These are phyloP conservation scores for Pythium grandisporangium DNA, from an alignment of 352 stramenopile genomes.

Conservation along the genomic window DNA sequence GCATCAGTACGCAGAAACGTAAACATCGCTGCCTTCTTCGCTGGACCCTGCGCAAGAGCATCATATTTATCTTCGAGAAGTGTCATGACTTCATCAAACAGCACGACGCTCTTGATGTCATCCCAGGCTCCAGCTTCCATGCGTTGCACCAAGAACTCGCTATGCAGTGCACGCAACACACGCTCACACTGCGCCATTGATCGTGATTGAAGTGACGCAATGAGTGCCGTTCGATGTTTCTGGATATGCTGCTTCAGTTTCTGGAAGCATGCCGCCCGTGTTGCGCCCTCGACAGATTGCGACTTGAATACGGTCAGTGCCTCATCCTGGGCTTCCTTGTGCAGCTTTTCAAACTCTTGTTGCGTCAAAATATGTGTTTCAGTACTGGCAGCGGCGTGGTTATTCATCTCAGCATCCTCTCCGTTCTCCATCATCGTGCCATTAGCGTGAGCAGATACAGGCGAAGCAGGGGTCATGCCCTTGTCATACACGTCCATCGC, in stretches of 20 bases:
- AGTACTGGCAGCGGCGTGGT: slow-evolving; percentile 4
- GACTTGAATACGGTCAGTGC: slow-evolving; percentile 58
- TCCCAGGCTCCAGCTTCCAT: slow-evolving; percentile 36
- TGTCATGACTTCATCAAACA: slow-evolving; percentile 2
- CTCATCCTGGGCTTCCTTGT: slow-evolving; percentile 69
- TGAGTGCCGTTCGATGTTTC: slow-evolving; percentile 33
- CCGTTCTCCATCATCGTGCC: slow-evolving; percentile 12
- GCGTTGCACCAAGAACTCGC: slow-evolving; percentile 27
- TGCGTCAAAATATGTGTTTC: slow-evolving; percentile 32
- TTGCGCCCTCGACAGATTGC: slow-evolving; percentile 56
- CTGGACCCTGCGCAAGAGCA: slow-evolving; percentile 36
- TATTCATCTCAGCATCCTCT: slow-evolving; percentile 12
- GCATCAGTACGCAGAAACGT: slow-evolving; percentile 53
- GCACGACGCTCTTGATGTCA: neutral
- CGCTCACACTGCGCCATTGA: slow-evolving; percentile 45
- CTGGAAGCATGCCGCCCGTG: slow-evolving; percentile 51
- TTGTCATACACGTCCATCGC: slow-evolving; percentile 52
- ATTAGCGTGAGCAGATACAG: too few relatives aligned
- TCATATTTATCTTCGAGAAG: slow-evolving; percentile 51
- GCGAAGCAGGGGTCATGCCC: slow-evolving; percentile 25
- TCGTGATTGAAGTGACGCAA: slow-evolving; percentile 44
- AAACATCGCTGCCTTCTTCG: slow-evolving; percentile 61
- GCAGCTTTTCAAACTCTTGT: slow-evolving; percentile 58
- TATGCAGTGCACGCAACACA: slow-evolving; percentile 25
- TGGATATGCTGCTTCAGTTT: slow-evolving; percentile 72